Evolutionary conservation across 108 stramenopile genomes (phyloP).

Genomic region (Nannochloropsis salina): DNA sequence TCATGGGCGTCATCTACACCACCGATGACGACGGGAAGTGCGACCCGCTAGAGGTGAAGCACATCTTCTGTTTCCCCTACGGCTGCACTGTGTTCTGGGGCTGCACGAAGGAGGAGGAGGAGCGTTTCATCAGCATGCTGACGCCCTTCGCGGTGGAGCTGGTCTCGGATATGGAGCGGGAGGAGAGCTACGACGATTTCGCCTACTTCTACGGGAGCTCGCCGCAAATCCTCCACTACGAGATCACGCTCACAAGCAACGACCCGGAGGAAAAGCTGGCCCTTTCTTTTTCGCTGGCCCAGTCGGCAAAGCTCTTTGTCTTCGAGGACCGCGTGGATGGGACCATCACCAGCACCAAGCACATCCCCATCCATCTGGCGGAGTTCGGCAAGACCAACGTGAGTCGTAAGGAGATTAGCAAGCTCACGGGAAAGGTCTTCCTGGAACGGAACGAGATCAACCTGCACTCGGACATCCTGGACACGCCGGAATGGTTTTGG

Average conservation of each 20-base stretch:
- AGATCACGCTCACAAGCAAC: conserved; percentile 41
- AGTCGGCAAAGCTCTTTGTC: conserved; percentile 58
- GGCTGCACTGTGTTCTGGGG: conserved; percentile 50
- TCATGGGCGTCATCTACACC: neutral
- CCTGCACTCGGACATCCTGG: conserved; percentile 59
- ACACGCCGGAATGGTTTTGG: conserved; percentile 60
- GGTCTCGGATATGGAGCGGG: conserved; percentile 15
- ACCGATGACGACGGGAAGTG: neutral
- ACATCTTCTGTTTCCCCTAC: conserved; percentile 38
- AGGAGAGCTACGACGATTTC: conserved; percentile 14
- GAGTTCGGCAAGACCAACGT: conserved; percentile 51
- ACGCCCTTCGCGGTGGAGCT: conserved; percentile 18
- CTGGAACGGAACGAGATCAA: conserved; percentile 58
- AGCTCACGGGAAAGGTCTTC: conserved; percentile 50
- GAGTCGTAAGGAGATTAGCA: conserved; percentile 42
- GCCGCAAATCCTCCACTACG: neutral
- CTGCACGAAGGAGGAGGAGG: conserved; percentile 34
- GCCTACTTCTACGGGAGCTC: conserved; percentile 21
- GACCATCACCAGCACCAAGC: conserved; percentile 46
- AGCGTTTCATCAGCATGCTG: conserved; percentile 18
- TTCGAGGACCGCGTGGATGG: conserved; percentile 53
- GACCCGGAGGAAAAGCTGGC: conserved; percentile 56
- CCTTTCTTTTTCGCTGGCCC: conserved; percentile 56
- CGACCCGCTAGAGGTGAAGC: neutral
- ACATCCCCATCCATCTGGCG: conserved; percentile 52